A percentile compares a stretch with the other conserved stretches of the same genome.
Conservation (phyloP, 495 filamentous ascomycete genomes). For the Xylaria flabelliformis region DNA sequence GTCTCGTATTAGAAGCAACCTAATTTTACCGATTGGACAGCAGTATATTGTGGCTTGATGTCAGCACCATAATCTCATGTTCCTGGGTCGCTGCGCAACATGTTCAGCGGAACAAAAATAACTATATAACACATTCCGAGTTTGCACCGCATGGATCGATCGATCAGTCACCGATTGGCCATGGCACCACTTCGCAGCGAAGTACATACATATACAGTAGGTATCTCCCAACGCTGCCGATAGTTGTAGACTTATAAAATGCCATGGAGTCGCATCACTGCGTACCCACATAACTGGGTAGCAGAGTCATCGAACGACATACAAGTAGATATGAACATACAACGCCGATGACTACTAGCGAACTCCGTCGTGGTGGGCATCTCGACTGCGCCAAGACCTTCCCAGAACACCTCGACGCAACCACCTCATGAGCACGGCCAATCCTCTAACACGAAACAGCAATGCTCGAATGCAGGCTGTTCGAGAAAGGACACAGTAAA, state of each 20-base stretch:
- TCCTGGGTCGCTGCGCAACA: slow-evolving; percentile 6
- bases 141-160: slow-evolving; percentile 8
- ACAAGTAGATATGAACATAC: neutral
- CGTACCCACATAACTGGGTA: slow-evolving; percentile 6
- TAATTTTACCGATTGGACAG: slow-evolving; percentile 17
- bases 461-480: neutral
- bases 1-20: slow-evolving; percentile 14
- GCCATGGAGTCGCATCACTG: slow-evolving; percentile 2
- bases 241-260: neutral
- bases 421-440: slow-evolving; percentile 1
- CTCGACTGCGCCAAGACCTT: slow-evolving; percentile 12
- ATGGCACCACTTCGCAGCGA: neutral
- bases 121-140: slow-evolving; percentile 12
- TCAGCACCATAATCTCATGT: slow-evolving; percentile 12
- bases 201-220: no score
- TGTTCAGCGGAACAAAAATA: neutral
- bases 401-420: slow-evolving; percentile 12
- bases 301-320: slow-evolving; percentile 16
- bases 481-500: neutral
- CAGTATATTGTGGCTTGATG: slow-evolving; percentile 5
- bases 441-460: slow-evolving; percentile 11
- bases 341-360: neutral
- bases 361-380: neutral
- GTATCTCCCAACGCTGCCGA: neutral
- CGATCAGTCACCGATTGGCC: slow-evolving; percentile 11